Base-by-base conservation (phyloP, 2,329 filamentous ascomycete species). In the Exophiala sideris region DNA sequence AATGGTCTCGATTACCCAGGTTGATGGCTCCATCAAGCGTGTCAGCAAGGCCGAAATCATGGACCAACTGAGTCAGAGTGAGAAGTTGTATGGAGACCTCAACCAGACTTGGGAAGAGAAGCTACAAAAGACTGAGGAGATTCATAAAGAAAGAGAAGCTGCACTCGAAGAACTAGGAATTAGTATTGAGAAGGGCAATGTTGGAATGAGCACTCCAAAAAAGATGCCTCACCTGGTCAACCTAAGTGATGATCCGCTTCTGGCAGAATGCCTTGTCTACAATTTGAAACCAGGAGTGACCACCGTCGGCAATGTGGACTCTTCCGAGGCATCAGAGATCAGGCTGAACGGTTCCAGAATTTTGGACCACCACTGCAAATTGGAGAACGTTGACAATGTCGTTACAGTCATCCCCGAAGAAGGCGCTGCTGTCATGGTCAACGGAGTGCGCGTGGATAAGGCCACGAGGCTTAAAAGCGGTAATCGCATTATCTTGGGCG, bases 71-170 rank as follows among this genome's bases (percentile, higher is more conserved):
- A 91, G 86, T 64, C 94, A 97, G 70, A 96, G 90, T 61, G 94
- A 99, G 73, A 99, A 99, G 73, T 81, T 99, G 16, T 88, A 97
- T 66, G 86, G 88, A 46, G 94, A 99, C 69, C 82, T 99, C 50
- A 99, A 99, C 66, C 91, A 99, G 73, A 99, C 94, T 0, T 99
- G 94, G 94, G 94, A 99, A 74, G 84, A 99, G 74, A 97, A 97
- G 72, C 76, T 99, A 58, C 81, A 84, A 61, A 96, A 95, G 74
- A 99, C 94, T 0, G 94, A 99, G 70, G 85, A 92, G 64, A 97
- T 99, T 51, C 94, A 99, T 76, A 96, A 96, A 69, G 94, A 99
- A 72, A 85, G 94, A 62, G 94, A 99, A 72, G 85, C 91, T 45
- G 94, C 94, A 8, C 77, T 99, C 42, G 94, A 99, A 74, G 94